Evolutionary conservation across 1,284 basidiomycete species (phyloP).

Genomic region (Pholiota adiposa): DNA sequence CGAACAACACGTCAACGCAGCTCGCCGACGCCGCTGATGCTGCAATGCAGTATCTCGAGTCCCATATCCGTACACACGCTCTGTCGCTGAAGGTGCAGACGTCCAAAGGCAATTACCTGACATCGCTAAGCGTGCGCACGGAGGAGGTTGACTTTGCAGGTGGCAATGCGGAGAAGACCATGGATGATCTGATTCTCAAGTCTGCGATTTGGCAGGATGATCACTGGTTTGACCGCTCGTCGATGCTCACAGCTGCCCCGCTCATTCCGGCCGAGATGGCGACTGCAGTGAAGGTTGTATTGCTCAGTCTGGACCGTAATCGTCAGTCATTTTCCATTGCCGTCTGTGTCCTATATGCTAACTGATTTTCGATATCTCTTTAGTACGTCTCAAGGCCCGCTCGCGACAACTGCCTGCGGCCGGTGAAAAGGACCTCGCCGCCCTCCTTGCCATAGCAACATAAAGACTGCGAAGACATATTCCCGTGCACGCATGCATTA

Average conservation of each 20-base stretch:
- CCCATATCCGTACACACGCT: conserved; percentile 76
- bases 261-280: conserved; percentile 38
- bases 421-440: conserved; percentile 74
- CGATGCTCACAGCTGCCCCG: conserved; percentile 55
- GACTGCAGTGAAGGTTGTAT: conserved; percentile 78
- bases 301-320: conserved; percentile 93
- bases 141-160: conserved; percentile 82
- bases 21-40: conserved; percentile 75
- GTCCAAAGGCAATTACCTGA: conserved; percentile 91
- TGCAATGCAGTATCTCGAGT: conserved; percentile 78
- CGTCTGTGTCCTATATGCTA: conserved; percentile 12
- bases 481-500: neutral
- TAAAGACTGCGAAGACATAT: conserved; percentile 20
- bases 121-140: conserved; percentile 80
- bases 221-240: conserved; percentile 88
- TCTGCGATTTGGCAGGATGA: conserved; percentile 92
- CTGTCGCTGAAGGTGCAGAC: conserved; percentile 93
- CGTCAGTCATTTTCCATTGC: conserved; percentile 50
- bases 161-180: conserved; percentile 69
- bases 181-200: conserved; percentile 95
- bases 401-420: conserved; percentile 79
- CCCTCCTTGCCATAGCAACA: conserved; percentile 55
- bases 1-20: conserved; percentile 59
- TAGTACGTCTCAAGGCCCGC: conserved; percentile 84
- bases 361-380: conserved; percentile 13